Evolutionary conservation across 495 filamentous ascomycete species (phyloP), one percentile per base, ranked within the genome.

Genomic region (Chaetomium cochliodes): DNA sequence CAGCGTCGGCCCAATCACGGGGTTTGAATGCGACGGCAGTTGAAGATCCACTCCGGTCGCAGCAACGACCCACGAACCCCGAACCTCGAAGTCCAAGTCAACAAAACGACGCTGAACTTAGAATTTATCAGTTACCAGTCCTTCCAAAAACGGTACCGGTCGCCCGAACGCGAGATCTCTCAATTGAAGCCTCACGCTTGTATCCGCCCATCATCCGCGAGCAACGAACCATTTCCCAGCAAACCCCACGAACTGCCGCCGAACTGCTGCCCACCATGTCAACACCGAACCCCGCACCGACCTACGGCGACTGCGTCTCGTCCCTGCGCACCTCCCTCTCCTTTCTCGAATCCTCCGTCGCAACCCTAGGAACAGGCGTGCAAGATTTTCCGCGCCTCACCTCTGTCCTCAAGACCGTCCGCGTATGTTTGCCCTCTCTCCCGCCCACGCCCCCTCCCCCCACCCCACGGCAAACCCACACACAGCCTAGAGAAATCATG

Each of bases 281-380:
- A 2, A 64, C 28, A 63, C n/a, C 33, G 15, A 62, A 59, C n/a
- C 70, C 41, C 12, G 42, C 52, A 25, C 51, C 74, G 20, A 70
- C 74, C 41, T 82, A 80, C 76, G 65, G 61, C 57, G 77, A 79
- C 69, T 81, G 79, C 74, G 80, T 81, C 26, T 60, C 76, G 60
- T 77, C 78, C 33, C 74, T 82, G 44, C 80, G 79, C 67, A 78
- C 77, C 41, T 83, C 80, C 7, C 80, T 83, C 66, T 79, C 77
- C 61, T 79, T 76, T 73, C 80, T 83, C 74, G 77, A 80, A 63
- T 81, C 79, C 28, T 83, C 80, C 12, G 79, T 82, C 16, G 64
- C 68, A 12, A 81, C 78, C 9, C 77, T 82, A 58, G 78, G 71
- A 58, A 65, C 58, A 64, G 80, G 79, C 62, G 74, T 82, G 20